Conservation (phyloP, 2,329 filamentous ascomycete species). For the Zelopaecilomyces penicillatus region DNA sequence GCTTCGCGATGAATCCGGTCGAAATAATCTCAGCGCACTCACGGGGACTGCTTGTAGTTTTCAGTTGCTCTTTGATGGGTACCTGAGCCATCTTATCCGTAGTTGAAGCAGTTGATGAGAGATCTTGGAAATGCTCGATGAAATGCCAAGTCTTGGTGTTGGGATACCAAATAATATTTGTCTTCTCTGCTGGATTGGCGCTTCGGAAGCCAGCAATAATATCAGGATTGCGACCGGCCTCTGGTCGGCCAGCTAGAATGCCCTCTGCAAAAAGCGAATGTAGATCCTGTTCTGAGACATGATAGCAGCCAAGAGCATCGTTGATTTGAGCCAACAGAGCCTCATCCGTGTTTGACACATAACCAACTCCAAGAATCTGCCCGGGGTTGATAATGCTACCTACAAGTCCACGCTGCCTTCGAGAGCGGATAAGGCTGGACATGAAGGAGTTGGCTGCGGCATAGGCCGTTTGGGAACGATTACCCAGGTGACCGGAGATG, state of each 20-base stretch:
- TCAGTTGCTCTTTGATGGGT: too few species aligned
- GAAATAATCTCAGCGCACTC: too few species aligned
- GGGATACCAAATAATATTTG: background rate
- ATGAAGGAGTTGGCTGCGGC: slow-evolving; percentile 37
- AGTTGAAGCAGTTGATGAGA: too few species aligned
- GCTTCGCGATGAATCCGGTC: too few species aligned
- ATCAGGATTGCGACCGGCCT: background rate
- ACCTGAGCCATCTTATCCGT: too few species aligned
- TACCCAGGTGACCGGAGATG: slow-evolving; percentile 18
- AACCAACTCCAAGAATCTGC: slow-evolving; percentile 28
- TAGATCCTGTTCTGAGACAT: slow-evolving; percentile 17
- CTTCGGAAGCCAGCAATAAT: background rate
- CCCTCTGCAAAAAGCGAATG: slow-evolving; percentile 23
- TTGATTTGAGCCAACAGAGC: too few species aligned
- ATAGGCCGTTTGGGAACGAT: slow-evolving; percentile 35
- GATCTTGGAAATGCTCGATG: background rate
- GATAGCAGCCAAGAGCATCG: too few species aligned
- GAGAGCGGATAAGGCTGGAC: slow-evolving; percentile 24
- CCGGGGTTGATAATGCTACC: slow-evolving; percentile 32
- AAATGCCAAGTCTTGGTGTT: background rate
- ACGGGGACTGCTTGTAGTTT: too few species aligned
- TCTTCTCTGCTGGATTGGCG: background rate
- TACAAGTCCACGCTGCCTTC: slow-evolving; percentile 28
- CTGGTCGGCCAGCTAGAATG: slow-evolving; percentile 11
- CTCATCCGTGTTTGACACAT: background rate